Conservation (phyloP, 2,329 filamentous ascomycete genomes). For the Pestalotiopsis sp. region DNA sequence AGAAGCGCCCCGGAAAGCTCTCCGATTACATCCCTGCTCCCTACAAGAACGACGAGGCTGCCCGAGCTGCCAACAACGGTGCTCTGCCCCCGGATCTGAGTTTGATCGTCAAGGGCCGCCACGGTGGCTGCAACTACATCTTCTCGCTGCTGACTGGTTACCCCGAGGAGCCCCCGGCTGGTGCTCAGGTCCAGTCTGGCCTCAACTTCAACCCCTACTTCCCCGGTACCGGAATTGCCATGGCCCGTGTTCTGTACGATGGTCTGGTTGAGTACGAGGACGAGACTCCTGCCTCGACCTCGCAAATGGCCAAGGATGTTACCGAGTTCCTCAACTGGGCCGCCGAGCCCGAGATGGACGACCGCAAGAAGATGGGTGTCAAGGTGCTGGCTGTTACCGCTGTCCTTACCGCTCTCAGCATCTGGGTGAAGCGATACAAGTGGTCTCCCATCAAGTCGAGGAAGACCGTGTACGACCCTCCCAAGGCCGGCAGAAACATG, state of each 20-base stretch:
- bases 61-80: slow-evolving; percentile 97
- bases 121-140: slow-evolving; percentile 98
- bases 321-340: slow-evolving; percentile 99
- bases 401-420: slow-evolving; percentile 80
- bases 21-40: slow-evolving; percentile 94
- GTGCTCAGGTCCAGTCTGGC: slow-evolving; percentile 80
- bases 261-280: slow-evolving; percentile 98
- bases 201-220: slow-evolving; percentile 99
- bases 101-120: slow-evolving; percentile 95
- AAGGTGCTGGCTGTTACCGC: slow-evolving; percentile 86
- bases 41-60: slow-evolving; percentile 99
- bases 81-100: slow-evolving; percentile 96
- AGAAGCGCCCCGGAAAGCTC: slow-evolving; percentile 97
- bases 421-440: slow-evolving; percentile 99
- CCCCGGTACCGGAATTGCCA: slow-evolving; percentile 97
- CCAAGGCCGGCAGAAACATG: slow-evolving; percentile 53
- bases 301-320: slow-evolving; percentile 99
- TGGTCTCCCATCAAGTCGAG: slow-evolving; percentile 95
- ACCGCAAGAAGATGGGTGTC: slow-evolving; percentile 99
- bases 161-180: slow-evolving; percentile 92
- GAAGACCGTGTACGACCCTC: slow-evolving; percentile 88
- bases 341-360: slow-evolving; percentile 98
- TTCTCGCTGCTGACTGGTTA: slow-evolving; percentile 97
- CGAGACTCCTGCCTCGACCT: slow-evolving; percentile 88
- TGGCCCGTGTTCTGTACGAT: slow-evolving; percentile 98